Evolutionary conservation across 345 rosid genomes (phyloP).

Genomic region (Noccaea caerulescens): DNA sequence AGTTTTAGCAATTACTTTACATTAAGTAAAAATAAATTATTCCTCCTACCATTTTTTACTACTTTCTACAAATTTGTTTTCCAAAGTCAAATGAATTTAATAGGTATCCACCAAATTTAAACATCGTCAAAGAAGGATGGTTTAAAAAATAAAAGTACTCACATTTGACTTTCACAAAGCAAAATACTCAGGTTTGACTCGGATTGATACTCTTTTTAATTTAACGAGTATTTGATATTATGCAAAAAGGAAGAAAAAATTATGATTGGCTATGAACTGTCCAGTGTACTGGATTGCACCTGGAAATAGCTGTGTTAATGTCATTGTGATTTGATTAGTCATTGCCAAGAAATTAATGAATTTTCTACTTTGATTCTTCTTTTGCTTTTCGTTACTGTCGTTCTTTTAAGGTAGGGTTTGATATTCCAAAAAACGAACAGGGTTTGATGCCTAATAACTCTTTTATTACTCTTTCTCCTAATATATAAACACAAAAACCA

Average conservation of each 20-base stretch:
- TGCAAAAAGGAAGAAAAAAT: neutral
- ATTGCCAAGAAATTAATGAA: neutral
- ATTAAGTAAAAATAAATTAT: conserved; percentile 12
- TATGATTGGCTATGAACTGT: conserved; percentile 27
- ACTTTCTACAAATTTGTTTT: conserved; percentile 26
- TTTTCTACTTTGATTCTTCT: neutral
- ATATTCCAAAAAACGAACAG: no score
- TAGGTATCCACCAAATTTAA: conserved; percentile 25
- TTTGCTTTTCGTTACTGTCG: neutral
- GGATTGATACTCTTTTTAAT: neutral
- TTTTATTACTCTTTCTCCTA: no score
- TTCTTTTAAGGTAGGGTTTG: neutral
- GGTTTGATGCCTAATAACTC: no score
- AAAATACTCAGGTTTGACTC: conserved; percentile 26
- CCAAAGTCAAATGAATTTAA: conserved; percentile 3
- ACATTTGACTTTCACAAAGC: conserved; percentile 27
- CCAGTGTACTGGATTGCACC: conserved; percentile 23
- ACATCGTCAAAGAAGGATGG: neutral
- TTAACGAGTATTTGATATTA: conserved; percentile 4
- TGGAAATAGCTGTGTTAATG: conserved; percentile 23
- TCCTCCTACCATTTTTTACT: conserved; percentile 21
- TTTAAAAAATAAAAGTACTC: neutral
- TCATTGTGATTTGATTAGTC: conserved; percentile 32
- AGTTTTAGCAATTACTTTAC: conserved; percentile 33
- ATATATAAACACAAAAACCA: no score